A percentile compares a stretch with the other conserved stretches of the same genome.
phyloP scores from a whole-genome alignment of 306 rosid species.

The Herpetospermum pedunculosum region DNA sequence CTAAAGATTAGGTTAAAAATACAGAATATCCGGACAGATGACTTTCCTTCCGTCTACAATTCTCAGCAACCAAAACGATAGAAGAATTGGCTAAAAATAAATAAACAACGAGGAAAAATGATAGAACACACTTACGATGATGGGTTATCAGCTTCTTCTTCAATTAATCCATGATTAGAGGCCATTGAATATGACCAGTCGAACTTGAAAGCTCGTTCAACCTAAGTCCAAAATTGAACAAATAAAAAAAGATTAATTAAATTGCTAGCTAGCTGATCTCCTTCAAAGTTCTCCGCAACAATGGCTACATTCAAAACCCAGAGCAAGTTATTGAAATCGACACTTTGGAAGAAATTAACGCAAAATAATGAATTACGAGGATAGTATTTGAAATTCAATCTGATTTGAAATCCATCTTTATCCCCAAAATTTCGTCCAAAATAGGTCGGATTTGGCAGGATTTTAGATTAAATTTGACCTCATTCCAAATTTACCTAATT shows the following conservation, averaged over 20 bases:
- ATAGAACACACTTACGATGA: constrained; percentile 3
- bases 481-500: too few species aligned
- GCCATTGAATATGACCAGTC: background rate
- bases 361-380: background rate
- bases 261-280: background rate
- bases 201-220: background rate
- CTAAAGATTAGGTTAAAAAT: background rate
- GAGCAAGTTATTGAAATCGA: background rate
- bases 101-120: background rate
- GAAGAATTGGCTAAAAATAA: background rate
- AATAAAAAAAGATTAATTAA: background rate
- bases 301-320: background rate
- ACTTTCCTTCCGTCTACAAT: background rate
- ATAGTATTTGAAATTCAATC: too few species aligned
- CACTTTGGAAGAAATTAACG: background rate
- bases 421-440: too few species aligned
- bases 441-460: too few species aligned
- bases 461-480: background rate
- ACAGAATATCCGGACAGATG: background rate
- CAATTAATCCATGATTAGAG: background rate
- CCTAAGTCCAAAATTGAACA: background rate
- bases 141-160: background rate
- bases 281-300: background rate
- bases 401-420: too few species aligned
- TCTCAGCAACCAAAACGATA: background rate